Base-by-base conservation (phyloP, 768 basidiomycete genomes). In the Harrya chromipes region DNA sequence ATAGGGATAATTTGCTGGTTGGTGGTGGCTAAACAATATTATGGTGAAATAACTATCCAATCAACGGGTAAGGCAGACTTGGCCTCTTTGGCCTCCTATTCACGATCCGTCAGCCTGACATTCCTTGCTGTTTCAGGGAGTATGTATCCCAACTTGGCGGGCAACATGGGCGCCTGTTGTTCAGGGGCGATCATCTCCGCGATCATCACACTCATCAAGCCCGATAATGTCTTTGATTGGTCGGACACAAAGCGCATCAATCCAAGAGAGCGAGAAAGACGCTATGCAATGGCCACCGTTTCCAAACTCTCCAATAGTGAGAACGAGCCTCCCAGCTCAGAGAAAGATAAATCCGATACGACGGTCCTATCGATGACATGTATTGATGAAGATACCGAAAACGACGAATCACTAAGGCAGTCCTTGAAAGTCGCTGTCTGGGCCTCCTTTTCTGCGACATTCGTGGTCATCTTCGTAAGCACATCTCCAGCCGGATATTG, bases 1-100 rank as follows among this genome's bases (percentile, higher is more conserved):
- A 57, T 72, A 7, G 75, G 74, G 39, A 75, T 77, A 67, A 52
- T 72, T 1, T 74, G 74, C 11, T 78, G 76, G 76, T 72, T 78
- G 67, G 62, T 76, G 19, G 55, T 57, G 27, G 55, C 55, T 14
- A 50, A 57, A 17, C 49, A 42, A 29, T 55, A 57, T 40, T 57
- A 57, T 16, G 55, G 55, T 7, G 55, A 54, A 34, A 38, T 57
- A 2, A 57, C 55, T 34, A 54, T 57, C 9, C 40, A 26, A 21
- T 54, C 49, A 17, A 57, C 55, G 7, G 53, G 54, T 56, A 20
- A 33, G 16, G 8, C 14, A 29, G 12, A 29, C 29, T 13, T 13
- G 29, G 29, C 12, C 16, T 16, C 33, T 11, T 13, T 13, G 29
- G 29, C 12, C 16, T 16, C 33, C 33, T n/a, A 19, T 8, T 49